Percentiles rank a stretch among this genome's conserved stretches.
Evolutionary conservation across 345 rosid species (phyloP).

Genomic region (Sonneratia alba): DNA sequence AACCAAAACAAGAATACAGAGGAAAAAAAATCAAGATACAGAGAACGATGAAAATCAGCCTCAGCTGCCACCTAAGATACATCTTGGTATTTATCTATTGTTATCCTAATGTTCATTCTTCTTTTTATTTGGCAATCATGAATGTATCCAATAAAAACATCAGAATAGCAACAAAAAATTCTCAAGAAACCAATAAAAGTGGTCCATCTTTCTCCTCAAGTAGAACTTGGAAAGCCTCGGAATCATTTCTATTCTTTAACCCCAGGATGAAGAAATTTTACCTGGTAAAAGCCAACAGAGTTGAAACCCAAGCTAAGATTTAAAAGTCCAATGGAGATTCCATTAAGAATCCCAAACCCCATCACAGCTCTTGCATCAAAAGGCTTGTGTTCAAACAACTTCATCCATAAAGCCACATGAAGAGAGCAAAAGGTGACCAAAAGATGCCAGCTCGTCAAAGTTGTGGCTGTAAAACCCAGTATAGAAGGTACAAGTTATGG

Average conservation of each 20-base stretch:
- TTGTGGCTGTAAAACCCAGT: conserved; percentile 59
- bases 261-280: conserved; percentile 18
- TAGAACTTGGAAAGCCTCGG: not conserved
- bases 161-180: not conserved
- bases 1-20: not conserved
- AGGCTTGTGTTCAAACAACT: conserved; percentile 98
- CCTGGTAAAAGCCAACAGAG: conserved; percentile 99
- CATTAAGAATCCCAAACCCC: conserved; percentile 98
- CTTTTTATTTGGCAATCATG: not conserved
- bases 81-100: not conserved
- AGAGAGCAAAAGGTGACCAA: conserved; percentile 98
- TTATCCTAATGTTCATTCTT: not conserved
- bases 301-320: conserved; percentile 99
- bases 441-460: conserved; percentile 99
- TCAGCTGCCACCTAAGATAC: not conserved
- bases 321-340: conserved; percentile 90
- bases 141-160: not conserved
- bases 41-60: not conserved
- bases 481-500: conserved; percentile 5
- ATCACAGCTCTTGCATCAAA: conserved; percentile 97
- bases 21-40: too few relatives aligned
- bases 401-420: conserved; percentile 96
- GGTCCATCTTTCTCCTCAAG: not conserved
- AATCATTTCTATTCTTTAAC: too few relatives aligned
- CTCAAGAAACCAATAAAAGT: not conserved